These are phyloP conservation scores for Penicillium longicatenatum DNA, from an alignment of 495 filamentous ascomycete genomes.

Conservation along the genomic window DNA sequence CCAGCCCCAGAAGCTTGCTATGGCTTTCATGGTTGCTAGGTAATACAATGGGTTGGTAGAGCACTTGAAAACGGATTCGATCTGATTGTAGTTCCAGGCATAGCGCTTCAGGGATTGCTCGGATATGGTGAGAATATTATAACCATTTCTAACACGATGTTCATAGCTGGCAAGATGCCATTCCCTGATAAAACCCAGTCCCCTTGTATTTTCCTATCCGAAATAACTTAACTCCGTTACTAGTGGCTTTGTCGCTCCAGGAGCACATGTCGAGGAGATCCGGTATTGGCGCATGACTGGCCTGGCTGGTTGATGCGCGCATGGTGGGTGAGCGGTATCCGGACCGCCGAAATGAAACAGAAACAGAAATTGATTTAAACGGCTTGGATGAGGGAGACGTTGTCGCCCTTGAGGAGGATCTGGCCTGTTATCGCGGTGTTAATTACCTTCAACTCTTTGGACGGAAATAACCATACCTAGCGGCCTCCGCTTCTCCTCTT, in stretches of 20 bases:
- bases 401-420: constrained; percentile 96
- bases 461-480: constrained; percentile 62
- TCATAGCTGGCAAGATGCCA: constrained; percentile 53
- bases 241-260: constrained; percentile 83
- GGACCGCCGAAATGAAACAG: constrained; percentile 32
- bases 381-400: constrained; percentile 91
- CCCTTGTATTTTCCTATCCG: constrained; percentile 9
- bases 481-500: constrained; percentile 74
- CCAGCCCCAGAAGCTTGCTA: constrained; percentile 32
- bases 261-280: constrained; percentile 78
- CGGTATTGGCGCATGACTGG: constrained; percentile 68
- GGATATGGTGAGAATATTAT: constrained; percentile 97
- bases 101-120: constrained; percentile 78
- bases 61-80: constrained; percentile 67
- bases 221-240: constrained; percentile 28
- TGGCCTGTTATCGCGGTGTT: constrained; percentile 61
- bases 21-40: constrained; percentile 31
- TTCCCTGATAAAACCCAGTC: constrained; percentile 53
- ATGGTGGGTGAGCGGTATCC: constrained; percentile 59
- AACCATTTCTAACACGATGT: constrained; percentile 86
- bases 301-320: constrained; percentile 58
- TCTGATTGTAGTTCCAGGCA: constrained; percentile 87
- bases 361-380: constrained; percentile 40
- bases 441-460: background rate
- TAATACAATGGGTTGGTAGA: constrained; percentile 43